phyloP scores from a whole-genome alignment of 164 flowering plant genomes.

The Kingdonia uniflora region DNA sequence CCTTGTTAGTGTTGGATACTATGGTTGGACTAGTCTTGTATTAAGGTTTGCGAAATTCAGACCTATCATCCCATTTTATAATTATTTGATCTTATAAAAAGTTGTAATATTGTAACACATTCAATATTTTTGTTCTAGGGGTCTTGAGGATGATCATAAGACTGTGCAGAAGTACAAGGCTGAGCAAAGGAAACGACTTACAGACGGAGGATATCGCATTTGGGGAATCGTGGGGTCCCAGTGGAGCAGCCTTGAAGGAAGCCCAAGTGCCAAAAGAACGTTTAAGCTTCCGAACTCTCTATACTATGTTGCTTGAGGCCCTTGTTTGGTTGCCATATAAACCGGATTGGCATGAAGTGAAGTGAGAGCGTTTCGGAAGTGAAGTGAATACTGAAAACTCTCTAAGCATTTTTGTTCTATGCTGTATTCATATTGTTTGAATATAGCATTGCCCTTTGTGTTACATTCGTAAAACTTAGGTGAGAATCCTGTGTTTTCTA shows the following conservation, averaged over 20 bases:
- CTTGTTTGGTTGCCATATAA: too few species aligned
- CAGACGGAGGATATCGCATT: constrained; percentile 41
- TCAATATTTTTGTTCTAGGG: constrained; percentile 33
- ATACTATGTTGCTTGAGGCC: constrained; percentile 23
- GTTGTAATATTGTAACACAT: too few species aligned
- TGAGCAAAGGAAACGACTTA: constrained; percentile 33
- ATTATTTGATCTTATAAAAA: too few species aligned
- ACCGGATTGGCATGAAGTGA: too few species aligned
- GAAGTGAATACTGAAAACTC: too few species aligned
- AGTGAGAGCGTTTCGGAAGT: too few species aligned
- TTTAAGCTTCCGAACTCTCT: constrained; percentile 75
- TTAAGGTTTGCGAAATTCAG: constrained; percentile 28
- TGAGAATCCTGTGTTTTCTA: too few species aligned
- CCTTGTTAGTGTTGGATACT: constrained; percentile 48
- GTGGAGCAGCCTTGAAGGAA: constrained; percentile 62
- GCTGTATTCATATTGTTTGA: too few species aligned
- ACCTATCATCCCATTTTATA: neutral
- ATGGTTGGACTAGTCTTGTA: constrained; percentile 53
- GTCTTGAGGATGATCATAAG: constrained; percentile 30
- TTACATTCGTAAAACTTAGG: too few species aligned
- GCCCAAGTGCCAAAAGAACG: constrained; percentile 37
- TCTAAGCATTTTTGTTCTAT: too few species aligned
- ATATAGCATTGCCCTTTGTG: too few species aligned
- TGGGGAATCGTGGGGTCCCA: constrained; percentile 73
- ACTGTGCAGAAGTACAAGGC: constrained; percentile 44